Evolutionary conservation across 257 asterid genomes (phyloP), one percentile per base, ranked within the genome.

Genomic region (Nicotiana benthamiana): DNA sequence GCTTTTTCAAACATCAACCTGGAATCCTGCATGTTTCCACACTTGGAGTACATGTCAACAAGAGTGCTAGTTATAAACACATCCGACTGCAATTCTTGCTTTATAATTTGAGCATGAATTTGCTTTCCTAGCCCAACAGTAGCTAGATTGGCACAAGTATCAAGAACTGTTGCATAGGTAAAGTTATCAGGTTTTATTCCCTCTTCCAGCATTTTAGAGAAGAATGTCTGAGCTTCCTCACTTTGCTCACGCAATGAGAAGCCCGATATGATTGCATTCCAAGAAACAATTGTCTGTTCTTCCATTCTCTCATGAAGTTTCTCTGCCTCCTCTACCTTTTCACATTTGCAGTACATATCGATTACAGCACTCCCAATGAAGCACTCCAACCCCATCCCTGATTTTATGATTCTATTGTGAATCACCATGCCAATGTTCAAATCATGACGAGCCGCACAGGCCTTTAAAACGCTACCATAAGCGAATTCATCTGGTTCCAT

Each of bases 41-140:
- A 93, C 75, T 95, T 95, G 0, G 99, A 93, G 64, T 95, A 95
- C 99, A 95, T 95, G 88, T 95, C 99, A 40, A 95, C 99, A 40
- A 95, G 89, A 32, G 99, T 95, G 75, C 99, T 95, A 24, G 87
- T 83, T 48, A 95, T 91, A 80, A 89, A 95, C 62, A 84, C 95
- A 62, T 93, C 99, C 13, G 89, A 82, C 76, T 84, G 92, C 89
- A 93, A 70, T 68, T 95, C 98, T 80, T 91, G 92, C 90, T 95
- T 95, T 87, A 93, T 89, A 70, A 88, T 88, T 79, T 95, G 99
- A 28, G 95, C 97, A 75, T 95, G 99, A 79, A 95, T 89, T 86
- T 95, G 99, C 91, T 87, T 90, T 79, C 99, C 98, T 1, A 95
- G 95, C 13, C 93, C 97, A 27, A 91, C 83, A 34, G 91, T 93